These are phyloP conservation scores for Solanum stenotomum DNA, from an alignment of 257 asterid species.

Conservation along the genomic window DNA sequence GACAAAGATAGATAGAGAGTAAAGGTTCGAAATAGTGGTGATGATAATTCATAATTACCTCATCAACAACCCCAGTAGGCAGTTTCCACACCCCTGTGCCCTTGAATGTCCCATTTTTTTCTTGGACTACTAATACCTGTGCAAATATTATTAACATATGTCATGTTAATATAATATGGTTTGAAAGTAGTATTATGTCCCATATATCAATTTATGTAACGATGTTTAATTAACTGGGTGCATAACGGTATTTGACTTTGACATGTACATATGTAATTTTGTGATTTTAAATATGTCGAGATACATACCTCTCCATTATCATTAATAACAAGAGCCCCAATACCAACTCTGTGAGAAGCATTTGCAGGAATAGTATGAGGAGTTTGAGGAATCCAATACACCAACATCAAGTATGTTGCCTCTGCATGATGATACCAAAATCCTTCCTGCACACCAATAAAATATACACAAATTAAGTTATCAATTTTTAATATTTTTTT, in stretches of 20 bases:
- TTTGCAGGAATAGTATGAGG: conserved; percentile 64
- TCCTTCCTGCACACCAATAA: conserved; percentile 55
- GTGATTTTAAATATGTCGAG: background rate
- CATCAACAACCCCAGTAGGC: conserved; percentile 93
- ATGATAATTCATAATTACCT: conserved; percentile 29
- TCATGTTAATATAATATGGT: background rate
- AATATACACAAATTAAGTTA: background rate
- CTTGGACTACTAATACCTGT: conserved; percentile 83
- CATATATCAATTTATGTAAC: background rate
- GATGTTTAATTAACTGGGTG: background rate
- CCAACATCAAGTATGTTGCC: conserved; percentile 77
- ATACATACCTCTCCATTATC: conserved; percentile 54
- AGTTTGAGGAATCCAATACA: conserved; percentile 62
- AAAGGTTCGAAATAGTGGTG: no score
- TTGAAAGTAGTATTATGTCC: background rate
- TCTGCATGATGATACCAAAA: conserved; percentile 95
- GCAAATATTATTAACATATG: background rate
- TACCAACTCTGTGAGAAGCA: conserved; percentile 83
- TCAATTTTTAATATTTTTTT: background rate
- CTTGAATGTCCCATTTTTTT: conserved; percentile 56
- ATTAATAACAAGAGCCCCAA: conserved; percentile 75
- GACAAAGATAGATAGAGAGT: no score
- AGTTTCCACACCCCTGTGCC: conserved; percentile 87
- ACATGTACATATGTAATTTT: no score
- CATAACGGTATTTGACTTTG: no score